These are phyloP conservation scores for Moesziomyces parantarcticus DNA, from an alignment of 1,284 basidiomycete genomes.

Conservation along the genomic window DNA sequence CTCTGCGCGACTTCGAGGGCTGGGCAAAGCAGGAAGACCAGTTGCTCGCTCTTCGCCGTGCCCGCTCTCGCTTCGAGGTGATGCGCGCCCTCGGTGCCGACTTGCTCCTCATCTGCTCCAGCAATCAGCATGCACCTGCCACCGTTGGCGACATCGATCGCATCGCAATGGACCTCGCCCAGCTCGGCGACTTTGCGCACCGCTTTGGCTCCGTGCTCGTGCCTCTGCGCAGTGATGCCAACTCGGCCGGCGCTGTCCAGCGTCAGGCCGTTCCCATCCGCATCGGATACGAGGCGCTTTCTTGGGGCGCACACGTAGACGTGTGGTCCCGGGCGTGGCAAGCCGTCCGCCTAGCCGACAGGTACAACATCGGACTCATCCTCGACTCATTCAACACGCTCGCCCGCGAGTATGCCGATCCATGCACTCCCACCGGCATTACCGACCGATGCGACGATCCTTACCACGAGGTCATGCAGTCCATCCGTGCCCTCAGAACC, in stretches of 20 bases:
- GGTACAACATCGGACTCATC: constrained; percentile 67
- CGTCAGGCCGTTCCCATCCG: constrained; percentile 27
- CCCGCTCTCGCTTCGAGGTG: constrained; percentile 48
- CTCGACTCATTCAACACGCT: constrained; percentile 69
- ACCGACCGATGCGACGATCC: constrained; percentile 40
- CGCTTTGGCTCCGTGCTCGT: constrained; percentile 24
- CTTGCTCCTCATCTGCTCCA: constrained; percentile 59
- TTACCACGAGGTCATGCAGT: constrained; percentile 48
- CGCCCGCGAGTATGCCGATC: constrained; percentile 66
- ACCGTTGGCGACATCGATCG: constrained; percentile 55
- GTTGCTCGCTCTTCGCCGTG: constrained; percentile 30
- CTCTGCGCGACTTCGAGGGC: constrained; percentile 68
- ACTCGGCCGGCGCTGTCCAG: constrained; percentile 15
- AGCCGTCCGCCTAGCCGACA: constrained; percentile 59
- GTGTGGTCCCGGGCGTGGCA: constrained; percentile 67
- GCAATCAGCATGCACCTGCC: constrained; percentile 50
- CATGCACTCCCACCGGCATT: constrained; percentile 51
- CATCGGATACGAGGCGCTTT: constrained; percentile 61
- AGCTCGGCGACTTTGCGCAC: constrained; percentile 38
- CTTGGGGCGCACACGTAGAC: constrained; percentile 58
- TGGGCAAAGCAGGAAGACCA: constrained; percentile 43
- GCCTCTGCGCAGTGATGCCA: neutral
- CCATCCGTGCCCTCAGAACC: constrained; percentile 34
- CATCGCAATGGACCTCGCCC: constrained; percentile 60
- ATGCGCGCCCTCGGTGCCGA: constrained; percentile 59